Conservation (phyloP, 2,329 filamentous ascomycete genomes). For the Colletotrichum sp. region DNA sequence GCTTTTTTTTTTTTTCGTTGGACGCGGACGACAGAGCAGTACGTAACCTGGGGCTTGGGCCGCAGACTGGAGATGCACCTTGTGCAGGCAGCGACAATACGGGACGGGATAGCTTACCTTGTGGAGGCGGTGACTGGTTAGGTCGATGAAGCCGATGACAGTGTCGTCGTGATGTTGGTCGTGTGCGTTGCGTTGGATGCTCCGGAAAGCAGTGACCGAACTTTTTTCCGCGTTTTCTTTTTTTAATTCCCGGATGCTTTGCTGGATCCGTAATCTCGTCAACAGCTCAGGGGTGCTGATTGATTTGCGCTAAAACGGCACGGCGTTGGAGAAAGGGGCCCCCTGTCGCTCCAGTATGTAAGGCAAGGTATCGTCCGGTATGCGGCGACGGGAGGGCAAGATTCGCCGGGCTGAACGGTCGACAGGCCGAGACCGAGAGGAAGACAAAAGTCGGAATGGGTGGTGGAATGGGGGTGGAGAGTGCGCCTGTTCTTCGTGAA, state of each 20-base stretch:
- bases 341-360: not conserved
- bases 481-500: not conserved
- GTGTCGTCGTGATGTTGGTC: not conserved
- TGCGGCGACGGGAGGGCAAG: not conserved
- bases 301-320: slow-evolving; percentile 11
- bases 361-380: not conserved
- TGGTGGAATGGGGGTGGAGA: not conserved
- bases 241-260: not conserved
- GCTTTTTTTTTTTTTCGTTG: slow-evolving; percentile 2
- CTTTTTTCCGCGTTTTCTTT: not conserved
- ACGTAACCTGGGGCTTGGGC: not conserved
- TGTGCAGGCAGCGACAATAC: not conserved
- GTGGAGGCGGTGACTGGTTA: not conserved
- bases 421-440: not conserved
- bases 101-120: not conserved
- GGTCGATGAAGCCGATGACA: slow-evolving; percentile 1
- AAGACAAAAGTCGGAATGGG: not conserved
- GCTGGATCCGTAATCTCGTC: slow-evolving; percentile 17
- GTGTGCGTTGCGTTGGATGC: not conserved
- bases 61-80: not conserved
- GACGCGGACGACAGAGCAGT: slow-evolving; percentile 1
- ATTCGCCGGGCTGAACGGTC: not conserved
- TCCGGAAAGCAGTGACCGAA: not conserved
- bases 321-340: not conserved
- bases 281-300: slow-evolving; percentile 11